phyloP scores from a whole-genome alignment of 2,329 filamentous ascomycete genomes.

The Verticillium klebahnii region DNA sequence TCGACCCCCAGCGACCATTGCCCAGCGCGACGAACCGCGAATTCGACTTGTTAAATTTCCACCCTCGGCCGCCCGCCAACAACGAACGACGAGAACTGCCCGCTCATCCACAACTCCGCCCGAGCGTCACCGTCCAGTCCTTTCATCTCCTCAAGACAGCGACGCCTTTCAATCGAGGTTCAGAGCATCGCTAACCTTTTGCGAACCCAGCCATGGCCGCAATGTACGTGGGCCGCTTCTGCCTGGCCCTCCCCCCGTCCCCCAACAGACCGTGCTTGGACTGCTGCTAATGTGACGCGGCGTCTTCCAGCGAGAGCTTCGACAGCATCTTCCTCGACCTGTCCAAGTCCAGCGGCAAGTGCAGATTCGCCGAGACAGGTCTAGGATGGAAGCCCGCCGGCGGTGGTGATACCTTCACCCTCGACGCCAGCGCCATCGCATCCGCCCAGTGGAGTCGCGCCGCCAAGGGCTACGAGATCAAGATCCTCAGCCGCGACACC shows the following conservation, averaged over 20 bases:
- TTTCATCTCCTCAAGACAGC: neutral
- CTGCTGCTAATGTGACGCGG: neutral
- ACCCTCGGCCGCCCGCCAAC: neutral
- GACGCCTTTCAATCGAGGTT: neutral
- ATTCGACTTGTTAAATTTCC: neutral
- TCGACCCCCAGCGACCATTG: neutral
- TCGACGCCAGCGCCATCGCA: conserved; percentile 80
- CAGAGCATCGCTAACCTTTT: neutral
- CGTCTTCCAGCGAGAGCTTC: conserved; percentile 72
- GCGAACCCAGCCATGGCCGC: conserved; percentile 10
- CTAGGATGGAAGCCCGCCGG: conserved; percentile 90
- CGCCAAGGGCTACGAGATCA: conserved; percentile 87
- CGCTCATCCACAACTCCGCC: neutral
- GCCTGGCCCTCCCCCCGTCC: neutral
- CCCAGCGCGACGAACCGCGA: neutral
- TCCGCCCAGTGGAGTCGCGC: conserved; percentile 93
- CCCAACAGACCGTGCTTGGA: neutral
- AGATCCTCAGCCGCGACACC: conserved; percentile 79
- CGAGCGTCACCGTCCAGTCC: neutral
- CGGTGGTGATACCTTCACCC: conserved; percentile 88
- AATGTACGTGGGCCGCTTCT: neutral
- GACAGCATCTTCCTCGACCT: conserved; percentile 96
- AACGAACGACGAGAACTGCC: neutral
- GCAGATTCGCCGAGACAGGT: conserved; percentile 89
- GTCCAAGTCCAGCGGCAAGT: conserved; percentile 87